Percentiles rank a stretch among this genome's conserved stretches.
phyloP scores from a whole-genome alignment of 2,329 filamentous ascomycete genomes.

The Ophiostoma tasmaniense region DNA sequence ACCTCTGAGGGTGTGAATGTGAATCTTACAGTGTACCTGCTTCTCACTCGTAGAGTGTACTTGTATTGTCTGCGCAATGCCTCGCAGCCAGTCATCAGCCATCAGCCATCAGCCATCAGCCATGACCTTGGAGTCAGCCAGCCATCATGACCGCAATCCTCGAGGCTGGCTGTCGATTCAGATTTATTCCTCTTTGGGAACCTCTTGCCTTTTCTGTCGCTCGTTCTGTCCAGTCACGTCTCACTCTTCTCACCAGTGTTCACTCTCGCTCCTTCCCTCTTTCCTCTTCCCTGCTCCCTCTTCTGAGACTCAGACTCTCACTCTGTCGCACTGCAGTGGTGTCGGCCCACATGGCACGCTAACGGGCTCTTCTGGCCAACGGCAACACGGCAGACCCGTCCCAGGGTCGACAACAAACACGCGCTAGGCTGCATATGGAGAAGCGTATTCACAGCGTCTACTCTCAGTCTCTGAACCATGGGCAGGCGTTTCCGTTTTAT shows the following conservation, averaged over 20 bases:
- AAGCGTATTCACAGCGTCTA: not conserved
- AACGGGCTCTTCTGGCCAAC: slow-evolving; percentile 12
- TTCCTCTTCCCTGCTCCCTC: too few species aligned
- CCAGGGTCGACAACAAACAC: not conserved
- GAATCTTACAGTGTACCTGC: too few species aligned
- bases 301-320: not conserved
- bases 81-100: too few species aligned
- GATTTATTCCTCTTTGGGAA: not conserved
- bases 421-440: not conserved
- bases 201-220: not conserved
- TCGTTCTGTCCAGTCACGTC: not conserved
- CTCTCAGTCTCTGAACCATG: not conserved
- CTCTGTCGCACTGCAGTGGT: slow-evolving; percentile 11
- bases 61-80: not conserved
- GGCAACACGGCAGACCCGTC: slow-evolving; percentile 1
- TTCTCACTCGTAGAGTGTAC: too few species aligned
- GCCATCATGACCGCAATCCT: not conserved
- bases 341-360: not conserved
- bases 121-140: too few species aligned
- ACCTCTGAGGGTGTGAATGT: not conserved
- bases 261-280: not conserved
- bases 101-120: not conserved
- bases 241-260: not conserved
- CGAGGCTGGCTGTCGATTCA: not conserved
- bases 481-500: not conserved